Evolutionary conservation across 169 alveolate species (phyloP).

Genomic region (Plasmodium gallinaceum): DNA sequence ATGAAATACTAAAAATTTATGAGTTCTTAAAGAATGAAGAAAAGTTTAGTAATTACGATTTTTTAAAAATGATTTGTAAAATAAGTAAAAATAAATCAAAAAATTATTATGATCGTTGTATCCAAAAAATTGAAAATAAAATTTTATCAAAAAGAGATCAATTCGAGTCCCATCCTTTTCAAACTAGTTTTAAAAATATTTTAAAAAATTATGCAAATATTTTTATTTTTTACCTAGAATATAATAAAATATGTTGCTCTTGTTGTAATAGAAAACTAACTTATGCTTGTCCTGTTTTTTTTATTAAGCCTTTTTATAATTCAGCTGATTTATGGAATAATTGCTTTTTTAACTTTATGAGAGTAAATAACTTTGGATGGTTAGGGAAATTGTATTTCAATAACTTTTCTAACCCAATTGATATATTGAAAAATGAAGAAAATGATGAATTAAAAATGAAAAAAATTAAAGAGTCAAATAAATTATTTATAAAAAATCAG

Average conservation of each 20-base stretch:
- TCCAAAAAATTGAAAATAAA: slow-evolving; percentile 69
- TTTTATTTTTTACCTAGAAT: slow-evolving; percentile 31
- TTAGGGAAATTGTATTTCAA: slow-evolving; percentile 24
- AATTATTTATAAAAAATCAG: slow-evolving; percentile 58
- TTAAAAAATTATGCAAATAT: slow-evolving; percentile 75
- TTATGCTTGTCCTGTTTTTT: slow-evolving; percentile 74
- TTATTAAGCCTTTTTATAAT: slow-evolving; percentile 67
- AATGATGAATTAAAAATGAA: slow-evolving; percentile 66
- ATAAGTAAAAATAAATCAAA: slow-evolving; percentile 34
- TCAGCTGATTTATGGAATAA: slow-evolving; percentile 69
- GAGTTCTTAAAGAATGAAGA: slow-evolving; percentile 58
- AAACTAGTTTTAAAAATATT: slow-evolving; percentile 67
- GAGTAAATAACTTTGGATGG: slow-evolving; percentile 57
- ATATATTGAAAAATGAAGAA: slow-evolving; percentile 12
- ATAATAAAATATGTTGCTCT: slow-evolving; percentile 45
- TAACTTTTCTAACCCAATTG: slow-evolving; percentile 10
- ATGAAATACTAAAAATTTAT: slow-evolving; percentile 53
- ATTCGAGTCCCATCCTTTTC: slow-evolving; percentile 75
- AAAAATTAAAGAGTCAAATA: slow-evolving; percentile 55
- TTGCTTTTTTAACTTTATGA: slow-evolving; percentile 68
- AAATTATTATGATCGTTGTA: slow-evolving; percentile 48
- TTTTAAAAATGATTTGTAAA: slow-evolving; percentile 66
- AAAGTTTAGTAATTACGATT: slow-evolving; percentile 58
- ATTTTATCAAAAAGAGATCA: slow-evolving; percentile 74
- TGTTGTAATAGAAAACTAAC: slow-evolving; percentile 62